Evolutionary conservation across 2,329 filamentous ascomycete species (phyloP).

Genomic region (Colletotrichum destructivum): DNA sequence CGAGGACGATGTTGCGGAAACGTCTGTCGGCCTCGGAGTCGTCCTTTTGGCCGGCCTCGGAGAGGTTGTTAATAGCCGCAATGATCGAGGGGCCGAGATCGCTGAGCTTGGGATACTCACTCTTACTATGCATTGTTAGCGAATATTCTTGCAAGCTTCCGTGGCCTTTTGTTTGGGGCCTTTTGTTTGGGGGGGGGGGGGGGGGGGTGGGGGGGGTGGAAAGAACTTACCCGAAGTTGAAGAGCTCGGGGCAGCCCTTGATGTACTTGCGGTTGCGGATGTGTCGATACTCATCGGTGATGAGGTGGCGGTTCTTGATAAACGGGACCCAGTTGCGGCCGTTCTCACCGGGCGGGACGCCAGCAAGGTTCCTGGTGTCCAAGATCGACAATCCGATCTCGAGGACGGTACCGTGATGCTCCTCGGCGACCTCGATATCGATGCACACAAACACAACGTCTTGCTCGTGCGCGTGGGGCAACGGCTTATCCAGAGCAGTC

Average conservation of each 20-base stretch:
- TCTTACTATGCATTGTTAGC: conserved; percentile 52
- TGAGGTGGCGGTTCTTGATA: conserved; percentile 82
- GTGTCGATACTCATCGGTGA: conserved; percentile 78
- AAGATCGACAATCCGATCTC: conserved; percentile 89
- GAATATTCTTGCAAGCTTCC: no score
- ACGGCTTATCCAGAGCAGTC: conserved; percentile 15
- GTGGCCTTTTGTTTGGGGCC: no score
- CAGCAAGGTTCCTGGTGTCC: conserved; percentile 74
- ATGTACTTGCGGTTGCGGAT: conserved; percentile 79
- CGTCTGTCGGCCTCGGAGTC: conserved; percentile 10
- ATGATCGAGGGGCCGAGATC: conserved; percentile 55
- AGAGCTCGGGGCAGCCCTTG: conserved; percentile 79
- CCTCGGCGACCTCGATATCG: conserved; percentile 88
- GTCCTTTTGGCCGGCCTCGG: neutral
- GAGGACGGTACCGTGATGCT: conserved; percentile 76
- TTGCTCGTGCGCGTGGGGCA: conserved; percentile 19
- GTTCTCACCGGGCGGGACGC: conserved; percentile 70
- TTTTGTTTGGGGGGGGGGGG: no score
- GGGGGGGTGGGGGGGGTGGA: no score
- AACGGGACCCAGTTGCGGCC: conserved; percentile 77
- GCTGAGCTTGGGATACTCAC: conserved; percentile 56
- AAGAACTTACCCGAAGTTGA: conserved; percentile 79
- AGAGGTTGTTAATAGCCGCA: conserved; percentile 52
- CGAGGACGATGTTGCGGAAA: conserved; percentile 74
- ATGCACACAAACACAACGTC: conserved; percentile 78